Percentiles rank a stretch among this genome's conserved stretches.
Conservation (phyloP, 257 asterid species). For the Coffea canephora region DNA sequence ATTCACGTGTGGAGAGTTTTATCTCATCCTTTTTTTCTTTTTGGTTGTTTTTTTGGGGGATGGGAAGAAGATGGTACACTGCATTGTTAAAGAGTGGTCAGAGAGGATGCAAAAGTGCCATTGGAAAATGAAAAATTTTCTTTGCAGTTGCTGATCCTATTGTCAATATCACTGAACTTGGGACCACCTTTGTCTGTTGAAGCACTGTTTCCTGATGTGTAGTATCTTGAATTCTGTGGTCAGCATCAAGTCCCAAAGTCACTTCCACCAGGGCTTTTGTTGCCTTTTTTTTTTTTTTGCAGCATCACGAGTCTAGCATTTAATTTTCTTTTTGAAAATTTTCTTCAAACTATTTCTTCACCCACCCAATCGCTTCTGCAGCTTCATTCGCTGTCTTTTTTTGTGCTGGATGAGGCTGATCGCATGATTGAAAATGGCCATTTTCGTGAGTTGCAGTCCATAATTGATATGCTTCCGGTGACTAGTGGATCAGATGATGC, state of each 20-base stretch:
- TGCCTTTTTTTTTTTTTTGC: neutral
- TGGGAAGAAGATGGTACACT: neutral
- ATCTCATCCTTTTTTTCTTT: neutral
- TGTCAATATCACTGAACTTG: neutral
- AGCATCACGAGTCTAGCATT: neutral
- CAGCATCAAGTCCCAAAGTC: neutral
- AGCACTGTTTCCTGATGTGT: neutral
- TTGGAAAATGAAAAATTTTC: neutral
- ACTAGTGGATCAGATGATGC: conserved; percentile 49
- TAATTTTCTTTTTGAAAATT: conserved; percentile 5
- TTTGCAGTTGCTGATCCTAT: neutral
- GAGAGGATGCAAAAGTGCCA: neutral
- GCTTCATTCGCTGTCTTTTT: conserved; percentile 91
- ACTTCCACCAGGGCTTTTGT: neutral
- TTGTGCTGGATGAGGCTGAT: conserved; percentile 98
- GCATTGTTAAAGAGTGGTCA: neutral
- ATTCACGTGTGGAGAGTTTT: neutral
- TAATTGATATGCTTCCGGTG: conserved; percentile 91
- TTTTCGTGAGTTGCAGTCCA: conserved; percentile 90
- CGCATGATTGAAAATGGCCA: conserved; percentile 98
- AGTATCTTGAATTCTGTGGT: neutral
- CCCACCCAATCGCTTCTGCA: conserved; percentile 38
- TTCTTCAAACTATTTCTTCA: conserved; percentile 1
- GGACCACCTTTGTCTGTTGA: neutral
- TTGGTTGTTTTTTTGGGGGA: neutral